Percentiles rank a stretch among this genome's conserved stretches.
phyloP scores from a whole-genome alignment of 306 rosid genomes.

The Ceratonia siliqua region DNA sequence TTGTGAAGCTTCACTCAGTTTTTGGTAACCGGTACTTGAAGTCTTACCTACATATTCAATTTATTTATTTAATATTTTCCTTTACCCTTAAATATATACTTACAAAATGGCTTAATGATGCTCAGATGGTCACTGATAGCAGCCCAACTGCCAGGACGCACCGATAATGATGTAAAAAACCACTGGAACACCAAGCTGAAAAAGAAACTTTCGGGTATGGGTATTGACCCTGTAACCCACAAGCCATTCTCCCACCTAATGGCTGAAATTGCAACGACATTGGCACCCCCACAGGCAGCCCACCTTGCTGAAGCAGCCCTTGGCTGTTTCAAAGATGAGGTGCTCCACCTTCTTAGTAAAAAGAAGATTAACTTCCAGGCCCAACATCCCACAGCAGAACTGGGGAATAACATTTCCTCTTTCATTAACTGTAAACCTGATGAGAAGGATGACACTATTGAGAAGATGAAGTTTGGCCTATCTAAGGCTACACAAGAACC shows the following conservation, averaged over 20 bases:
- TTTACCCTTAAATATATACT: neutral
- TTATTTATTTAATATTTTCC: neutral
- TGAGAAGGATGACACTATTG: slow-evolving; percentile 49
- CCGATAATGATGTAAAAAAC: slow-evolving; percentile 81
- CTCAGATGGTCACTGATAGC: slow-evolving; percentile 91
- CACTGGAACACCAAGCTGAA: slow-evolving; percentile 85
- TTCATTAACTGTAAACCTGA: slow-evolving; percentile 55
- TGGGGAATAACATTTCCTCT: slow-evolving; percentile 41
- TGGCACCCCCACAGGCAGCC: slow-evolving; percentile 78
- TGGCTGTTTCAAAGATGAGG: slow-evolving; percentile 87
- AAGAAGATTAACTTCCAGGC: slow-evolving; percentile 66
- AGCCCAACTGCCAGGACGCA: slow-evolving; percentile 74
- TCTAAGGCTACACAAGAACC: slow-evolving; percentile 76
- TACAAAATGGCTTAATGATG: slow-evolving; percentile 5
- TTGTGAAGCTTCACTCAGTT: slow-evolving; percentile 87
- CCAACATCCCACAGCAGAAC: slow-evolving; percentile 50
- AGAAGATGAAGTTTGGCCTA: slow-evolving; percentile 74
- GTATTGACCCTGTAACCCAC: slow-evolving; percentile 83
- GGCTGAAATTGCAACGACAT: slow-evolving; percentile 89
- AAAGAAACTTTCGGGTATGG: slow-evolving; percentile 77
- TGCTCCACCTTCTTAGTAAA: slow-evolving; percentile 72
- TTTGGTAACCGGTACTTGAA: slow-evolving; percentile 75
- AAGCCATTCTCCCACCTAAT: slow-evolving; percentile 80
- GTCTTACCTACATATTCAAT: neutral
- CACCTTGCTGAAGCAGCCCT: slow-evolving; percentile 88